Evolutionary conservation across 495 filamentous ascomycete species (phyloP).

Genomic region (Xylaria flabelliformis): DNA sequence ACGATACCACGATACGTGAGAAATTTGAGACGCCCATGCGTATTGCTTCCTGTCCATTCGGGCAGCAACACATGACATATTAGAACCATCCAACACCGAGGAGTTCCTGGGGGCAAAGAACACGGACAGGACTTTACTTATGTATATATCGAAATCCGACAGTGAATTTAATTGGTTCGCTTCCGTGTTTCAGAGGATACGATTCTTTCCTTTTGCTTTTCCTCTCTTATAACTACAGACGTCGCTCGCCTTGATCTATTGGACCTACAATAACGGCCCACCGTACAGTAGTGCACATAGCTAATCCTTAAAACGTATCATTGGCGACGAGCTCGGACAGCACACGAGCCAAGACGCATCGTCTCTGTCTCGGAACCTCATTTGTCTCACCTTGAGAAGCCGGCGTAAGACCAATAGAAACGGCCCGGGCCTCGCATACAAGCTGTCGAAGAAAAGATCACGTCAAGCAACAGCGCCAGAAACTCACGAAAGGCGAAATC

Average conservation of each 20-base stretch:
- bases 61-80: conserved; percentile 12
- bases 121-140: neutral
- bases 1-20: neutral
- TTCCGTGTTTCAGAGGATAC: neutral
- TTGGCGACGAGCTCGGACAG: neutral
- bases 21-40: neutral
- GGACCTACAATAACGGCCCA: neutral
- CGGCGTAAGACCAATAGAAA: neutral
- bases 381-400: conserved; percentile 7
- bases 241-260: neutral
- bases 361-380: neutral
- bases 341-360: conserved; percentile 1
- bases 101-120: neutral
- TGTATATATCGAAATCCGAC: neutral
- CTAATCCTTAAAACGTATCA: neutral
- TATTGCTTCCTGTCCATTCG: neutral
- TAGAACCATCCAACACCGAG: neutral
- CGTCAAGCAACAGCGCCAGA: neutral
- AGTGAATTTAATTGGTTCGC: neutral
- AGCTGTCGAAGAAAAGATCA: neutral
- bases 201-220: neutral
- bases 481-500: neutral
- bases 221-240: neutral
- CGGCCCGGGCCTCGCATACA: neutral
- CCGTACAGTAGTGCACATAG: neutral